These are phyloP conservation scores for Sanghuangporus weigelae DNA, from an alignment of 1,284 basidiomycete species.

Conservation along the genomic window DNA sequence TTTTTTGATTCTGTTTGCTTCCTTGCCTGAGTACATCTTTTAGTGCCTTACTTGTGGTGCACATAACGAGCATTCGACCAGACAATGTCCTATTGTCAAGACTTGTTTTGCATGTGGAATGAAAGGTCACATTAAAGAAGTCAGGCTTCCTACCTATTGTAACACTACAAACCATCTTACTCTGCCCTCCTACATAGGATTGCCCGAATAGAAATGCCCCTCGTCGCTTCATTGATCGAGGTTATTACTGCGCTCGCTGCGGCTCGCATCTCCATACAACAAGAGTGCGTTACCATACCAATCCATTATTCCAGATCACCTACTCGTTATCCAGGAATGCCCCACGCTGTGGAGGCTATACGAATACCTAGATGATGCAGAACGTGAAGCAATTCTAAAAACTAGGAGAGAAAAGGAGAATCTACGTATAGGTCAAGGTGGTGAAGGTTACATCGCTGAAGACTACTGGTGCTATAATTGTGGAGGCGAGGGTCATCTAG, in stretches of 20 bases:
- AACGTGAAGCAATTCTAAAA: constrained; percentile 45
- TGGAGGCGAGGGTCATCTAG: constrained; percentile 73
- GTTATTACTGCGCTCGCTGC: constrained; percentile 70
- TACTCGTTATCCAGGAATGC: constrained; percentile 56
- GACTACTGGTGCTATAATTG: constrained; percentile 91
- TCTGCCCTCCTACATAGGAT: constrained; percentile 38
- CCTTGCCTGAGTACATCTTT: background rate
- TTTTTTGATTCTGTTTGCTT: background rate
- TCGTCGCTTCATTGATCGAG: constrained; percentile 24
- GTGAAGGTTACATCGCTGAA: constrained; percentile 67
- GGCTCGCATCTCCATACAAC: constrained; percentile 63
- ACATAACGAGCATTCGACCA: constrained; percentile 77
- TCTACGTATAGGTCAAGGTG: constrained; percentile 59
- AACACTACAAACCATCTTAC: background rate
- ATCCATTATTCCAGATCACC: background rate
- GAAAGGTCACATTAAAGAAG: constrained; percentile 78
- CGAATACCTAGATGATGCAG: constrained; percentile 60
- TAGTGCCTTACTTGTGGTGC: constrained; percentile 88
- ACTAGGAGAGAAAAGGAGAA: constrained; percentile 44
- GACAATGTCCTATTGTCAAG: constrained; percentile 80
- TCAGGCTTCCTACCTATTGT: constrained; percentile 28
- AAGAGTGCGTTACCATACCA: constrained; percentile 44
- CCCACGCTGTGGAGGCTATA: constrained; percentile 88
- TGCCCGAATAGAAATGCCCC: constrained; percentile 64
- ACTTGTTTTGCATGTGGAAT: constrained; percentile 84